Evolutionary conservation across 768 basidiomycete species (phyloP).

Genomic region (Russula sp.): DNA sequence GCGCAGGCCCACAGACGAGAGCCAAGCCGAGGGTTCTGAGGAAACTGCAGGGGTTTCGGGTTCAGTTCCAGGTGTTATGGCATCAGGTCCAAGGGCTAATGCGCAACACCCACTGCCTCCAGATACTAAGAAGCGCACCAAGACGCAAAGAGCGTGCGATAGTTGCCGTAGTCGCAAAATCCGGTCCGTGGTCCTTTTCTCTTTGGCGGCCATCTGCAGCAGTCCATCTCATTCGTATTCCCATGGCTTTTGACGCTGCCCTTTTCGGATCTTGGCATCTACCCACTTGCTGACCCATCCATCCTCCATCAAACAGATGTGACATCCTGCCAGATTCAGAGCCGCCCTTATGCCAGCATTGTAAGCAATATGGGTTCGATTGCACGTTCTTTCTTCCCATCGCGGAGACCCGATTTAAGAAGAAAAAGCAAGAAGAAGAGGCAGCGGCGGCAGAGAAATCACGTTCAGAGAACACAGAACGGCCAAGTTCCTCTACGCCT

Average conservation of each 20-base stretch:
- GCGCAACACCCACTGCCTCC: conserved; percentile 28
- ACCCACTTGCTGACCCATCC: conserved; percentile 17
- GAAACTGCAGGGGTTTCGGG: conserved; percentile 50
- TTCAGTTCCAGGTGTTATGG: conserved; percentile 35
- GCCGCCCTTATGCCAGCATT: conserved; percentile 84
- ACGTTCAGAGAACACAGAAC: conserved; percentile 32
- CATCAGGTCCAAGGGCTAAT: conserved; percentile 14
- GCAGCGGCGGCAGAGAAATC: conserved; percentile 25
- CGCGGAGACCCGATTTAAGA: conserved; percentile 97
- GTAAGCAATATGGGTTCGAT: conserved; percentile 88
- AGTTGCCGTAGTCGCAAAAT: conserved; percentile 89
- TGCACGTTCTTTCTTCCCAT: conserved; percentile 98
- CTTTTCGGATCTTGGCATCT: background rate
- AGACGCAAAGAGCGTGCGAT: conserved; percentile 90
- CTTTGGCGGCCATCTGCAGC: background rate
- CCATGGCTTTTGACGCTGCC: conserved; percentile 5
- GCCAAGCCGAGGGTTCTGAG: conserved; percentile 41
- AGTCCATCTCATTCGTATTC: conserved; percentile 9
- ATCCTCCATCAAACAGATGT: conserved; percentile 41
- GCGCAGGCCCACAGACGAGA: conserved; percentile 35
- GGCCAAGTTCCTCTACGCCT: conserved; percentile 38
- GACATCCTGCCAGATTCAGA: conserved; percentile 77
- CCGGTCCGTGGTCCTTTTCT: conserved; percentile 37
- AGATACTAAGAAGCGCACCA: conserved; percentile 82
- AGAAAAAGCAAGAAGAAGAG: conserved; percentile 81